Conservation (phyloP, 2,329 filamentous ascomycete genomes). For the Fusarium pilosicola region DNA sequence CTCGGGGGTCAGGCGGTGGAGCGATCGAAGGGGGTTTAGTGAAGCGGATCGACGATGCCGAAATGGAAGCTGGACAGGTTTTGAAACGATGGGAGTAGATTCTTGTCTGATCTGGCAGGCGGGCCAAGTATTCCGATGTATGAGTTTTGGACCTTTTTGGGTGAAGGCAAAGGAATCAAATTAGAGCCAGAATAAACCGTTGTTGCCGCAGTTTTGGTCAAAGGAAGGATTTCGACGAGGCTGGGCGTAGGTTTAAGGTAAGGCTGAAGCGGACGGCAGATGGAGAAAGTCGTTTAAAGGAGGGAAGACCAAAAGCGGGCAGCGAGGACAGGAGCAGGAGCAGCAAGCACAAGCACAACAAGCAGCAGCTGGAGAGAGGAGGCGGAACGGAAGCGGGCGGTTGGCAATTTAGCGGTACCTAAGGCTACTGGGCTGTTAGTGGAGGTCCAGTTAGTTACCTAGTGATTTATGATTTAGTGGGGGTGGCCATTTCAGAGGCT, state of each 20-base stretch:
- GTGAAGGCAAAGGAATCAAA: not conserved
- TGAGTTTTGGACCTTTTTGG: not conserved
- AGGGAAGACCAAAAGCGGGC: constrained; percentile 17
- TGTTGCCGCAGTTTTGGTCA: constrained; percentile 15
- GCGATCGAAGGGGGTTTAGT: constrained; percentile 39
- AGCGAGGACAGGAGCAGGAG: not conserved
- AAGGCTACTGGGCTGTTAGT: not conserved
- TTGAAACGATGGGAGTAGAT: not conserved
- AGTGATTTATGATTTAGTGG: constrained; percentile 6
- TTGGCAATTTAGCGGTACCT: constrained; percentile 25
- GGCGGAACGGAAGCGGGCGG: constrained; percentile 26
- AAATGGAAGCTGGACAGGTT: not conserved
- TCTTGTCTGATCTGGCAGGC: constrained; percentile 26
- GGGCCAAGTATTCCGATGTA: constrained; percentile 31
- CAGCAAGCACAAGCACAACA: not conserved
- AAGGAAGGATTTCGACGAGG: constrained; percentile 24
- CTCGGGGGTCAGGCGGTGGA: constrained; percentile 41
- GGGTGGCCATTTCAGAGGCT: constrained; percentile 15
- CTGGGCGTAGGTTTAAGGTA: constrained; percentile 32
- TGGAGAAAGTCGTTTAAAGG: constrained; percentile 36
- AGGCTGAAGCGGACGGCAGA: constrained; percentile 33
- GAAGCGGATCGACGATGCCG: constrained; percentile 37
- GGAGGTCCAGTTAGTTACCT: not conserved
- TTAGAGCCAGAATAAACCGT: constrained; percentile 11
- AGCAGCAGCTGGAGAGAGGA: constrained; percentile 8